Percentiles rank a stretch among this genome's conserved stretches.
Conservation (phyloP, 441 rosid genomes). For the Omphalea diandra region DNA sequence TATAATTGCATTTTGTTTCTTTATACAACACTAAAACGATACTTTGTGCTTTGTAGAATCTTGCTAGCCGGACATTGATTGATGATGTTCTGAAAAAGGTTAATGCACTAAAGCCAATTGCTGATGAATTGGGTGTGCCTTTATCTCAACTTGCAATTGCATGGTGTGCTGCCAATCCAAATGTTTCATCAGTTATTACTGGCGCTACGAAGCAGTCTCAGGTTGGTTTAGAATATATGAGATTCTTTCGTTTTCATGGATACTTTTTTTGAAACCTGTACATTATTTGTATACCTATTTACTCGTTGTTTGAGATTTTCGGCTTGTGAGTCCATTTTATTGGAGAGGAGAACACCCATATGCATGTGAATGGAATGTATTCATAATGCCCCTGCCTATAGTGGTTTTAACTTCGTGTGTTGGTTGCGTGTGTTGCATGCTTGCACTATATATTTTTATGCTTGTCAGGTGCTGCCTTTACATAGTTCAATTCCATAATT, state of each 20-base stretch:
- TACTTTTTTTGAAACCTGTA: constrained; percentile 10
- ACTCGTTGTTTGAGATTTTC: neutral
- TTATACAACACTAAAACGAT: neutral
- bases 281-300: neutral
- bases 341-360: too few relatives aligned
- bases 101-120: constrained; percentile 87
- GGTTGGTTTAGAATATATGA: constrained; percentile 40
- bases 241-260: neutral
- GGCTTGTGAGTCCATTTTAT: neutral
- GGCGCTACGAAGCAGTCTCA: constrained; percentile 97
- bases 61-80: constrained; percentile 84
- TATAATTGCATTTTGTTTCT: neutral
- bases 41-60: constrained; percentile 46
- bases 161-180: constrained; percentile 97
- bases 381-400: too few relatives aligned
- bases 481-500: neutral
- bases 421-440: neutral
- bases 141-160: constrained; percentile 94
- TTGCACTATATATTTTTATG: neutral
- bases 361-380: too few relatives aligned
- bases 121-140: constrained; percentile 94
- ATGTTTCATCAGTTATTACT: constrained; percentile 91
- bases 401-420: neutral
- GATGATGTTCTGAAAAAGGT: constrained; percentile 93
- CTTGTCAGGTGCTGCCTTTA: neutral